Conservation (phyloP, 169 alveolate genomes). For the Babesia caballi region DNA sequence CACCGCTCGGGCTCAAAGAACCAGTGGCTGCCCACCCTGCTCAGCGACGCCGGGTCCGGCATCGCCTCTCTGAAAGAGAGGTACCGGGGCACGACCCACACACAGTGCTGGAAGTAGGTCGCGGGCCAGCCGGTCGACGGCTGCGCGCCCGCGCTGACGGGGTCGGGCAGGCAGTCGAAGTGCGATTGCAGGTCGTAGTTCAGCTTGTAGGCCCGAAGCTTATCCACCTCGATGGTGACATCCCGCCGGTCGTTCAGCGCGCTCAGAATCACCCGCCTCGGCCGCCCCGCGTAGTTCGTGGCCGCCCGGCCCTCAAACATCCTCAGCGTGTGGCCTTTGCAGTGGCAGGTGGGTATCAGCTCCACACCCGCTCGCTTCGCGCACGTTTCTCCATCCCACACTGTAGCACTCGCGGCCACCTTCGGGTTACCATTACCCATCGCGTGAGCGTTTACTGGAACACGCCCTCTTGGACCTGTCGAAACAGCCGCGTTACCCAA, state of each 20-base stretch:
- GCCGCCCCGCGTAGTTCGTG: neutral
- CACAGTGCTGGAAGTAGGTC: constrained; percentile 29
- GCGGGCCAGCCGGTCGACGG: neutral
- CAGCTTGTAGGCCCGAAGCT: constrained; percentile 40
- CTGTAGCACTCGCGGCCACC: neutral
- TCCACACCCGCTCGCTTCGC: neutral
- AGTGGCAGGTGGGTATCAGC: constrained; percentile 29
- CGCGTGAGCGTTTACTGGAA: neutral
- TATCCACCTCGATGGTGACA: neutral
- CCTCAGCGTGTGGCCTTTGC: constrained; percentile 51
- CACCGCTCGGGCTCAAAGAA: constrained; percentile 46
- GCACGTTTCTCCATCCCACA: neutral
- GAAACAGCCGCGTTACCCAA: neutral
- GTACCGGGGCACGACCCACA: constrained; percentile 61
- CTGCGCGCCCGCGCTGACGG: neutral
- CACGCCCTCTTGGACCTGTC: too few species aligned
- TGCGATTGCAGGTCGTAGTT: constrained; percentile 63
- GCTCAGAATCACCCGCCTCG: constrained; percentile 36
- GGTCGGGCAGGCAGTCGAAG: constrained; percentile 33
- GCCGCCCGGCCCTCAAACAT: constrained; percentile 45
- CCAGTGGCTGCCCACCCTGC: constrained; percentile 46
- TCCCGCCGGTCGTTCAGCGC: constrained; percentile 32
- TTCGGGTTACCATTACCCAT: neutral
- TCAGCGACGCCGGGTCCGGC: neutral
- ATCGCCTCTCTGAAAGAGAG: neutral